Base-by-base conservation (phyloP, 805 yeast species). In the Ogataea naganishii region DNA sequence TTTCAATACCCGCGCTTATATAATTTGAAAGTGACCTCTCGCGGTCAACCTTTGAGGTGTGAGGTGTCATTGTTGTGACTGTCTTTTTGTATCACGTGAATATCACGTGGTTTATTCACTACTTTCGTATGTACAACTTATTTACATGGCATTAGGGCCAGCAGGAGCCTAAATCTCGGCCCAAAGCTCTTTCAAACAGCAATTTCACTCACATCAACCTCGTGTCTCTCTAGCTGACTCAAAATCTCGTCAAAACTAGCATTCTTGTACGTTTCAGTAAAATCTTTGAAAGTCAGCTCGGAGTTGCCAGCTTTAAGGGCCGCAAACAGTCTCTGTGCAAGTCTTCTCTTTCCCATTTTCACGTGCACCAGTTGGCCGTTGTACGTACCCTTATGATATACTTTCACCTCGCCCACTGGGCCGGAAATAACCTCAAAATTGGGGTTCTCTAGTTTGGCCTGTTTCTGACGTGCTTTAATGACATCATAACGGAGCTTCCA, bases 401-500 rank as follows among this genome's bases (percentile, higher is more conserved):
- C 67, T 16, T 62, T 61, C 10, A 31, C 51, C 27, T 32, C 51
- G 7, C 56, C 51, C 6, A 60, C 61, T 13, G 50, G 43, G 3
- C 42, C 45, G 7, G 43, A 36, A 15, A 44, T 50, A 14, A 52
- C 44, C 20, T 62, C 56, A 14, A 27, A 49, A 53, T 41, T 31
- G 52, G 59, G 4, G 56, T 46, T 25, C 52, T 51, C 36, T 49
- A 52, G 33, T 62, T 64, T 32, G 58, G 55, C 35, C 64, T 62
- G 37, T 57, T 58, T 33, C 57, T 61, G 30, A 46, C 42, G 44
- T 47, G 65, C 43, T 59, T 59, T 45, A 56, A 89, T 53, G 11
- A 92, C 75, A 33, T 75, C 71, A 53, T 80, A 88, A 48, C 89
- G 79, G 42, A 92, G 64, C 44, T 72, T 72, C 97, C 97, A 92